Evolutionary conservation across 345 rosid genomes (phyloP).

Genomic region (Populus pruinosa): DNA sequence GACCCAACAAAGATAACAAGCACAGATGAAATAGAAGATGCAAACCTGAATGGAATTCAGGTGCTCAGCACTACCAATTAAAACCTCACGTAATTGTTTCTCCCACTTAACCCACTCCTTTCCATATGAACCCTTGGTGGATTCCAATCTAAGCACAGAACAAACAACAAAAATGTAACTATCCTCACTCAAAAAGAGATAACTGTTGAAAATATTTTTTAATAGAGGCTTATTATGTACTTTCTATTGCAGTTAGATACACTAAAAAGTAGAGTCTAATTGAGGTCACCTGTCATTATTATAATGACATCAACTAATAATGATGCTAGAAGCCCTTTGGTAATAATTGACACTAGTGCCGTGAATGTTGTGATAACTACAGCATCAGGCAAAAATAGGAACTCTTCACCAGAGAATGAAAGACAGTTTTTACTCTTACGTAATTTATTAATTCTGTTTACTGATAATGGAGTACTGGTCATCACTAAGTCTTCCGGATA

Average conservation of each 20-base stretch:
- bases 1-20: neutral
- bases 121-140: conserved; percentile 68
- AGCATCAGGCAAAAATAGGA: neutral
- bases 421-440: neutral
- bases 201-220: no score
- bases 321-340: no score
- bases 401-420: neutral
- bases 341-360: no score
- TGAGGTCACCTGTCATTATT: no score
- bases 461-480: neutral
- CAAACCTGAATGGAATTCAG: conserved; percentile 70
- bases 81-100: conserved; percentile 51
- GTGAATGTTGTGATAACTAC: neutral
- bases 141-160: conserved; percentile 54
- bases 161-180: neutral
- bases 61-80: conserved; percentile 52
- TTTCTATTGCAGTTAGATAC: no score
- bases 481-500: neutral
- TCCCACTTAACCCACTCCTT: conserved; percentile 90
- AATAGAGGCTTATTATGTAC: no score
- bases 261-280: no score
- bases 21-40: neutral
- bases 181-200: no score
- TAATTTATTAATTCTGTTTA: neutral
- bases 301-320: no score